phyloP scores from a whole-genome alignment of 2,329 filamentous ascomycete species.

The Pseudomassariella vexata region DNA sequence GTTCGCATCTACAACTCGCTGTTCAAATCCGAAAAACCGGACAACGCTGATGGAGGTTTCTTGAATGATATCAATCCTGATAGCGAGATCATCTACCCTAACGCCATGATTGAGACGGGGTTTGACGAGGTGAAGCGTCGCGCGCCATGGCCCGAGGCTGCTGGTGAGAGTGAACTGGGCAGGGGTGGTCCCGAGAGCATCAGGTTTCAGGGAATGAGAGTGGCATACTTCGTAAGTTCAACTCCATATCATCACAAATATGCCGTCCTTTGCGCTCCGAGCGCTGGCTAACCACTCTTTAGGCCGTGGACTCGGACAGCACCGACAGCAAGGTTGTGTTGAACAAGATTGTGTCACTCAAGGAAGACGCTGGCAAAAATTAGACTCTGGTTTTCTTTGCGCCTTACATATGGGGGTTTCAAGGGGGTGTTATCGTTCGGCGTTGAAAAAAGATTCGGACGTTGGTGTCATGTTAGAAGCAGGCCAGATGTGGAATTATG shows the following conservation, averaged over 20 bases:
- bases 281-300: too few relatives aligned
- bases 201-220: slow-evolving; percentile 85
- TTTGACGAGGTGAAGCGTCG: slow-evolving; percentile 69
- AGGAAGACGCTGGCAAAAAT: slow-evolving; percentile 74
- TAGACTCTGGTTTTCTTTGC: too few relatives aligned
- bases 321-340: slow-evolving; percentile 75
- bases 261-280: slow-evolving; percentile 11
- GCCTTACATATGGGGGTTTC: too few relatives aligned
- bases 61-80: slow-evolving; percentile 78
- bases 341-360: slow-evolving; percentile 87
- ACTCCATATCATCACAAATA: slow-evolving; percentile 1
- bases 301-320: slow-evolving; percentile 73
- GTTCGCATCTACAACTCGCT: slow-evolving; percentile 75
- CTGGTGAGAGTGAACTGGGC: slow-evolving; percentile 59
- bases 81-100: slow-evolving; percentile 71
- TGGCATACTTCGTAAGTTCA: slow-evolving; percentile 86
- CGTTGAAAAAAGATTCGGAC: too few relatives aligned
- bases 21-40: slow-evolving; percentile 83
- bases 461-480: too few relatives aligned
- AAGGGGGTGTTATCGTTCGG: too few relatives aligned
- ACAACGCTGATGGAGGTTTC: slow-evolving; percentile 72
- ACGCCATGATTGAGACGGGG: slow-evolving; percentile 77
- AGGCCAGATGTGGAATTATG: too few relatives aligned
- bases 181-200: slow-evolving; percentile 66
- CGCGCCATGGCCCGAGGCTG: slow-evolving; percentile 78